Conservation (phyloP, 768 basidiomycete genomes). For the Phaffia australis region DNA sequence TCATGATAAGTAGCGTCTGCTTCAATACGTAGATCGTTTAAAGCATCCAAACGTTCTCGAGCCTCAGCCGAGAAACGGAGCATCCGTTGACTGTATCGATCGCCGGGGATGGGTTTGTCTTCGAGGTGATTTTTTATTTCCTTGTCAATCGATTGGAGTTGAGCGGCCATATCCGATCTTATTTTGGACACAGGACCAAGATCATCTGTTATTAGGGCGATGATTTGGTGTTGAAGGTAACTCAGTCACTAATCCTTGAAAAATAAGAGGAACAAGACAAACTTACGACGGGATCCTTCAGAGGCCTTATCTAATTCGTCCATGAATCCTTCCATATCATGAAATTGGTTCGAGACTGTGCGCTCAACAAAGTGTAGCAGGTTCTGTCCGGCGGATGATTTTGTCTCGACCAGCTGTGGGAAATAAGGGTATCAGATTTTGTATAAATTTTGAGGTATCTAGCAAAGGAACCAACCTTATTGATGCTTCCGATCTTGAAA, state of each 20-base stretch:
- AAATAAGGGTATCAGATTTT: background rate
- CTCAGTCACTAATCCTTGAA: background rate
- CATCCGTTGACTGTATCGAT: conserved; percentile 82
- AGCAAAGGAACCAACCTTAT: conserved; percentile 52
- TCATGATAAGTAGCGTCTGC: conserved; percentile 75
- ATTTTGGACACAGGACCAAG: conserved; percentile 50
- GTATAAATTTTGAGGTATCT: background rate
- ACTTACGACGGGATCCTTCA: conserved; percentile 78
- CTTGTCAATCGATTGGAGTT: conserved; percentile 65
- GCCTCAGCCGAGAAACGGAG: conserved; percentile 76
- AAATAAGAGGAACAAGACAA: too few species aligned
- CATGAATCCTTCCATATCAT: conserved; percentile 72
- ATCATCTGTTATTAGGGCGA: conserved; percentile 13
- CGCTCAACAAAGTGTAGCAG: conserved; percentile 87
- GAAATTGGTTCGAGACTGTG: conserved; percentile 77
- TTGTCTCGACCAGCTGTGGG: conserved; percentile 82
- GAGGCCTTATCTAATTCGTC: conserved; percentile 80
- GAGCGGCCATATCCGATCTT: conserved; percentile 58
- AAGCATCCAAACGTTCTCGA: conserved; percentile 60
- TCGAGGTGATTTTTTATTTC: conserved; percentile 72
- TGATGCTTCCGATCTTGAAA: conserved; percentile 93
- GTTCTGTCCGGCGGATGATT: conserved; percentile 87
- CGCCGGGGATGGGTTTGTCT: conserved; percentile 45
- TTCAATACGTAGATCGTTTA: conserved; percentile 73
- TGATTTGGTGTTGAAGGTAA: background rate